Evolutionary conservation across 2,329 filamentous ascomycete genomes (phyloP), one percentile per base, ranked within the genome.

Genomic region (Zymoseptoria ardabiliae): DNA sequence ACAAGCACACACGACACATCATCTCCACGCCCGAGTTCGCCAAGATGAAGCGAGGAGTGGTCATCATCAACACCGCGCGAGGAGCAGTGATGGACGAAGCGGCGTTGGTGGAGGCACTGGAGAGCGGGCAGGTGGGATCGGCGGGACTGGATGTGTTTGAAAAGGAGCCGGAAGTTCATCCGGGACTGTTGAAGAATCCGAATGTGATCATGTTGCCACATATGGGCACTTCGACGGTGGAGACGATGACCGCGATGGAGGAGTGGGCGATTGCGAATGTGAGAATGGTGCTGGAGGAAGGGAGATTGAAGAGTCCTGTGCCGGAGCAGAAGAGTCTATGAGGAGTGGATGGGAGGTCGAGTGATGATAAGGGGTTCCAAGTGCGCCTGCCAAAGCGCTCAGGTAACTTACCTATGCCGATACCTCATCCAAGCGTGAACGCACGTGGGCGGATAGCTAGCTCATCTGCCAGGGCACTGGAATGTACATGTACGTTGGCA

Each of bases 111-210:
- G 76, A 84, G 51, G 89, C 90, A 1, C 79, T 95, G 1, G 81
- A 87, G 20, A 80, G 77, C 17, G 89, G 90, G 6, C 83, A 85
- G 60, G 88, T 95, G 50, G 81, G 81, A 64, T 87, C 84, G 10
- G 86, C 79, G 13, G 90, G 90, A 1, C 79, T 95, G 4, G 90
- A 95, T 71, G 90, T 95, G 54, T 95, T 86, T 69, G 90, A 95
- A 71, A 79, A 91, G 45, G 90, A 95, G 73, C 91, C 91, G 0
- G 79, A 83, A 59, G 77, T 95, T 25, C 89, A 94, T 69, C 85
- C 85, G 0, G 88, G 87, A 1, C 77, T 95, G 50, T 66, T 92
- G 13, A 76, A 77, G 17, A 92, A 93, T 70, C 83, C 84, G 2
- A 82, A 84, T 65, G 89, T 90, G 21, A 78, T 93, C 67, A 78